Evolutionary conservation across 164 flowering plant species (phyloP).

Genomic region (Macadamia integrifolia): DNA sequence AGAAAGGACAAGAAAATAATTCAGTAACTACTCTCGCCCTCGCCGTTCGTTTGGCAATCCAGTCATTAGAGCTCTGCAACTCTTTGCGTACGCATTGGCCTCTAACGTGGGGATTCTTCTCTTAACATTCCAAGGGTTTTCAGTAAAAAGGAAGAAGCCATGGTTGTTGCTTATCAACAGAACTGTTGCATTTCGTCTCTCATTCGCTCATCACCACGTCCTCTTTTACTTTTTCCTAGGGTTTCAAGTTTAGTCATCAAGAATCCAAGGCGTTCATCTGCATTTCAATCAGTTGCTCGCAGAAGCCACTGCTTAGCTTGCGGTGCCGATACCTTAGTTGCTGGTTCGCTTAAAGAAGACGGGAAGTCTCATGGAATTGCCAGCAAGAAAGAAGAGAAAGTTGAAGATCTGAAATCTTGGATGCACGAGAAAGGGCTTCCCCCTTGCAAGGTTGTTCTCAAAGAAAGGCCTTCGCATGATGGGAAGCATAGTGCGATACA

Average conservation of each 20-base stretch:
- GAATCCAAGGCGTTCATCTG: constrained; percentile 1
- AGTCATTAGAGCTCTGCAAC: neutral
- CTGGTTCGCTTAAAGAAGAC: constrained; percentile 35
- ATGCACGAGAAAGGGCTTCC: constrained; percentile 90
- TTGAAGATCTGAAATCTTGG: constrained; percentile 79
- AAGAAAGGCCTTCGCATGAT: constrained; percentile 62
- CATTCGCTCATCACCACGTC: constrained; percentile 16
- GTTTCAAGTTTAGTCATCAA: constrained; percentile 15
- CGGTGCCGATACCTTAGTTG: constrained; percentile 53
- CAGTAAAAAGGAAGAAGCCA: constrained; percentile 2
- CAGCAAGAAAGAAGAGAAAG: constrained; percentile 33
- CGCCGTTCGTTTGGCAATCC: no score
- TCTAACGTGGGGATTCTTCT: neutral
- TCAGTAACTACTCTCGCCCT: no score
- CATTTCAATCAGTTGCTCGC: constrained; percentile 18
- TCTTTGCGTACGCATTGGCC: neutral
- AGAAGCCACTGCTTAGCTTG: constrained; percentile 37
- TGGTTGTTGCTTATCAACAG: constrained; percentile 23
- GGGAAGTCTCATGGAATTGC: constrained; percentile 22
- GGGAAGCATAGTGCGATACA: constrained; percentile 56
- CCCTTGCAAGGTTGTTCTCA: constrained; percentile 73
- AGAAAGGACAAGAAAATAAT: no score
- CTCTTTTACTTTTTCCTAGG: constrained; percentile 13
- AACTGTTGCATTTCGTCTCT: constrained; percentile 21
- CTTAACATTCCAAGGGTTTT: neutral